Conservation (phyloP, 208 protist species). For the Trypanosoma platydactyli region DNA sequence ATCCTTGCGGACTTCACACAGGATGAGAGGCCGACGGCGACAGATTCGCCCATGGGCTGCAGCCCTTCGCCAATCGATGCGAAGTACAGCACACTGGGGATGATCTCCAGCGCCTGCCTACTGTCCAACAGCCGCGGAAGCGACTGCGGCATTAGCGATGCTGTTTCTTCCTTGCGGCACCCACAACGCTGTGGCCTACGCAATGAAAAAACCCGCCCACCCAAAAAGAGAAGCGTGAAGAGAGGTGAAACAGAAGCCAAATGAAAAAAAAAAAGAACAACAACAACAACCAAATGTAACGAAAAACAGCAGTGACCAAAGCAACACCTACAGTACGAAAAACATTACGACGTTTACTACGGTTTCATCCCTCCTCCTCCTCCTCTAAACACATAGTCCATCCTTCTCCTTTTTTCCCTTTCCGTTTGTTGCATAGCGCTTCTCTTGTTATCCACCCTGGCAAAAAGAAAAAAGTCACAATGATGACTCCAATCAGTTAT, state of each 20-base stretch:
- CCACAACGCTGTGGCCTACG: background rate
- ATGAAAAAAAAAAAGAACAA: conserved; percentile 30
- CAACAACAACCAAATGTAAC: background rate
- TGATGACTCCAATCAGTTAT: background rate
- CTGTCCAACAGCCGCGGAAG: conserved; percentile 39
- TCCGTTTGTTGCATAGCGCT: no score
- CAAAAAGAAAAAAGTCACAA: no score
- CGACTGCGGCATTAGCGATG: conserved; percentile 10
- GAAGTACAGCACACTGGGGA: conserved; percentile 68
- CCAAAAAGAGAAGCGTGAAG: conserved; percentile 20
- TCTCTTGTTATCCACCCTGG: no score
- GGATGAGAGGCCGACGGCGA: background rate
- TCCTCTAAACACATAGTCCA: background rate
- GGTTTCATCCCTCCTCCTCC: no score
- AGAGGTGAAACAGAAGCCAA: conserved; percentile 13
- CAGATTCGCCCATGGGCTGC: conserved; percentile 1
- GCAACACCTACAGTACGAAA: conserved; percentile 4
- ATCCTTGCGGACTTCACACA: background rate
- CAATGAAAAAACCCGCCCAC: background rate
- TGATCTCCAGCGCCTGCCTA: conserved; percentile 45
- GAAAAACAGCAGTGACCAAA: background rate
- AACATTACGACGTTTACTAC: no score
- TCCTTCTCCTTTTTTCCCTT: no score
- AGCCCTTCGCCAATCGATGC: conserved; percentile 45
- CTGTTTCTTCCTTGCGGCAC: background rate